phyloP scores from a whole-genome alignment of 2,329 filamentous ascomycete species.

The Ustilaginoidea virens region DNA sequence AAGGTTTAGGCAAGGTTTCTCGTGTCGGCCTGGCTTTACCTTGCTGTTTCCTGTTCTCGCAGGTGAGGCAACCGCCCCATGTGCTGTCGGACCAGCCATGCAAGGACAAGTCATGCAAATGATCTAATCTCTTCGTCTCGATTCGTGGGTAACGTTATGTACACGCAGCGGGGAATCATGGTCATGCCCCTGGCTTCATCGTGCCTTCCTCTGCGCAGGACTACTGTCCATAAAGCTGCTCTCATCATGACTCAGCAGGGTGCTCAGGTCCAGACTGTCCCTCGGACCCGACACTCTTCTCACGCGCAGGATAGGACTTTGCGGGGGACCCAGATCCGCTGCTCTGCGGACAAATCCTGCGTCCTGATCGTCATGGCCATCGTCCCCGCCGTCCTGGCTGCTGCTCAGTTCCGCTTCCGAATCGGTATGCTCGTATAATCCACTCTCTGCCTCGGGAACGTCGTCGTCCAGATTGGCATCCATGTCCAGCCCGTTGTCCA shows the following conservation, averaged over 20 bases:
- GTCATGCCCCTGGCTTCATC: too few relatives aligned
- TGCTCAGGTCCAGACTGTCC: slow-evolving; percentile 41
- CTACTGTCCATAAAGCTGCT: slow-evolving; percentile 42
- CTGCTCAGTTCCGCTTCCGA: slow-evolving; percentile 49
- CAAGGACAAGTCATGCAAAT: too few relatives aligned
- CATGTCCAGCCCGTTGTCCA: slow-evolving; percentile 29
- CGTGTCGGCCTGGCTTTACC: too few relatives aligned
- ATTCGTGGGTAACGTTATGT: too few relatives aligned
- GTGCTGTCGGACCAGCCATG: too few relatives aligned
- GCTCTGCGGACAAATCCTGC: slow-evolving; percentile 26
- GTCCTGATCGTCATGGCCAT: slow-evolving; percentile 10
- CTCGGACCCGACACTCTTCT: slow-evolving; percentile 13
- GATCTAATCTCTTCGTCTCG: too few relatives aligned
- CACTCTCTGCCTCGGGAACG: slow-evolving; percentile 48
- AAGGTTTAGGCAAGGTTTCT: too few relatives aligned
- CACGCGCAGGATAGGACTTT: slow-evolving; percentile 21
- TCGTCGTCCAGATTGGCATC: slow-evolving; percentile 57
- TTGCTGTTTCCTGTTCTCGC: too few relatives aligned
- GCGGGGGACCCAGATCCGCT: slow-evolving; percentile 17
- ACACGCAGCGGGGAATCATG: too few relatives aligned
- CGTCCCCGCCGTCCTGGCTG: slow-evolving; percentile 19
- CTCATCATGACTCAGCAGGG: slow-evolving; percentile 38
- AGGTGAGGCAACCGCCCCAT: too few relatives aligned
- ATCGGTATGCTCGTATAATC: slow-evolving; percentile 64
- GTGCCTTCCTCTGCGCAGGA: slow-evolving; percentile 16